Evolutionary conservation across 805 yeast genomes (phyloP), one percentile per base, ranked within the genome.

Genomic region (Maudiozyma saulgeensis): DNA sequence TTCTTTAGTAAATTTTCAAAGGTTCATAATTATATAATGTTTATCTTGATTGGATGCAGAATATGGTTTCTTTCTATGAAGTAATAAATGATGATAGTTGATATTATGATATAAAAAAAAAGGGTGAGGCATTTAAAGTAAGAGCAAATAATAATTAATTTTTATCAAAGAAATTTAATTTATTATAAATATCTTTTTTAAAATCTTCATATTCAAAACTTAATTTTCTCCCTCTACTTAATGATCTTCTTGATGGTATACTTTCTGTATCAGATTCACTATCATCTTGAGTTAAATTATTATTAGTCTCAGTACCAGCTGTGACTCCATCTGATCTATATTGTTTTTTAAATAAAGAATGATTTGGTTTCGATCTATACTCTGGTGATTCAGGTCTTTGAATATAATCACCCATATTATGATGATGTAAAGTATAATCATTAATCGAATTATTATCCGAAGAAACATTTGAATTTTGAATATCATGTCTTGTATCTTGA

Each of bases 191-290:
- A 48, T 62, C 66, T 47, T 63, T 63, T 50, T 63, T 64, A 52
- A 54, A 63, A 45, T 64, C 68, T 45, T 64, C 68, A 43, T 46
- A 59, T 44, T 57, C 57, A 32, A 64, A 59, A 12, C 66, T 62
- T 5, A 64, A 57, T 42, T 51, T 56, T 41, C 67, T 56, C 39
- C 50, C 56, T 50, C 18, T 44, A 45, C 48, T 54, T 50, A 12
- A 13, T 8, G 40, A 37, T 41, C 47, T 43, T 32, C 31, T 42
- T 13, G 26, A 18, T 4, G 18, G n/a, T 6, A 9, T 31, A 39
- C 23, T 38, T 26, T 44, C 41, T n/a, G 39, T 43, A 18, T 19
- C 49, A 35, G 31, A 19, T 6, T 34, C 26, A 32, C 35, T 18
- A 13, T 25, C 39, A 2, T 23, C 43, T n/a, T 31, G 28, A 2